Evolutionary conservation across 495 filamentous ascomycete genomes (phyloP).

Genomic region (Aspergillus cavernicola): DNA sequence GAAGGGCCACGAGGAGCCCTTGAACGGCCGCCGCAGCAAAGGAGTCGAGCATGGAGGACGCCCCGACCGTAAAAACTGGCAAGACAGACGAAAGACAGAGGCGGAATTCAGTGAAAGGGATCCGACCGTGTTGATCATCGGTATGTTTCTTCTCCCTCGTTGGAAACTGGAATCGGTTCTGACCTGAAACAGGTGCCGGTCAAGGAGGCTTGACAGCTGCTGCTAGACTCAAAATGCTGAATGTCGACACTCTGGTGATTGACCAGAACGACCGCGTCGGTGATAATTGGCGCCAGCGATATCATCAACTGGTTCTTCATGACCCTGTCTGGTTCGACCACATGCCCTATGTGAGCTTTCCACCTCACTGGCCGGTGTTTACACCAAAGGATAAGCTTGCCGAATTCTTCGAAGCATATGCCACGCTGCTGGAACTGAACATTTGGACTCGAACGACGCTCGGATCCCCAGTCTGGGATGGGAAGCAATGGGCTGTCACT

Average conservation of each 20-base stretch:
- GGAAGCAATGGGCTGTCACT: slow-evolving; percentile 56
- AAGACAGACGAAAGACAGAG: slow-evolving; percentile 57
- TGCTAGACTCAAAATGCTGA: slow-evolving; percentile 70
- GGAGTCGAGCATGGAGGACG: slow-evolving; percentile 51
- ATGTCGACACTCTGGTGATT: slow-evolving; percentile 58
- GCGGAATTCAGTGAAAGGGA: too few relatives aligned
- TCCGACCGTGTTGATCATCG: slow-evolving; percentile 65
- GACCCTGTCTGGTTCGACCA: slow-evolving; percentile 76
- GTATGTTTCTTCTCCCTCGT: slow-evolving; percentile 36
- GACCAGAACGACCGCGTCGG: slow-evolving; percentile 64
- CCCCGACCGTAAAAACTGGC: slow-evolving; percentile 54
- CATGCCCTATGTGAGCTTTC: slow-evolving; percentile 68
- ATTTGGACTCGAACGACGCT: slow-evolving; percentile 63
- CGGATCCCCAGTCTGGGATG: slow-evolving; percentile 42
- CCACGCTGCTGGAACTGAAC: slow-evolving; percentile 67
- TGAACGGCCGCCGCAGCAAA: slow-evolving; percentile 34
- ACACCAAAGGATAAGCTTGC: slow-evolving; percentile 80
- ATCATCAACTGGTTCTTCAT: slow-evolving; percentile 58
- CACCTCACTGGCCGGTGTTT: slow-evolving; percentile 60
- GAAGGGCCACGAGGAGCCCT: slow-evolving; percentile 44
- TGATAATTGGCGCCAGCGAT: slow-evolving; percentile 71
- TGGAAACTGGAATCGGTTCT: not conserved
- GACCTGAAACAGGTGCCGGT: slow-evolving; percentile 43
- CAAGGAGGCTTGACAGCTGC: slow-evolving; percentile 55
- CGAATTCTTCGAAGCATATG: slow-evolving; percentile 76